Base-by-base conservation (phyloP, 2,329 filamentous ascomycete species). In the Dryadomyces quercus-mongolicae region DNA sequence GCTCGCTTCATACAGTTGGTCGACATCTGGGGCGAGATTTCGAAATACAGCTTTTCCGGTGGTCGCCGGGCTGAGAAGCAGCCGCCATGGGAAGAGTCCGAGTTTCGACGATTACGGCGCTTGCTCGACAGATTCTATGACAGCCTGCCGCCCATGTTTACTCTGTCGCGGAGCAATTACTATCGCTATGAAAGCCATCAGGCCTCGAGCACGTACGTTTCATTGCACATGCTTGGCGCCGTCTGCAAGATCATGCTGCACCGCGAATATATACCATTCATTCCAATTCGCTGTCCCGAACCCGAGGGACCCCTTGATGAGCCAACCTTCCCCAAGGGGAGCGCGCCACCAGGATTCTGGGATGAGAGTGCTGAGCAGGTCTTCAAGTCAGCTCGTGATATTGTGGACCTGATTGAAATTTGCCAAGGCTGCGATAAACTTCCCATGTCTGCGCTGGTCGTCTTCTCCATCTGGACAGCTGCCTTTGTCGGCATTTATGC, bases 231-330 rank as follows among this genome's bases (percentile, higher is more conserved):
- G 60, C 74, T 86, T 1, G 77, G 80, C 56, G 76, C 78, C 1
- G 70, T 87, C 2, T 86, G 81, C 63, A 74, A 77, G 54, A 82
- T 88, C 58, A 80, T 85, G 69, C 71, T 87, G 31, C 81, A 86
- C 61, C 74, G 84, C 57, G 82, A 86, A 63, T 86, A 83, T 57
- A 74, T 86, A 25, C 82, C 83, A 0, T 85, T 84, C 61, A 74
- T 84, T 16, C 80, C 83, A 2, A 70, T 84, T n/a, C 71, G 73
- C 9, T 79, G 73, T 59, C 57, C 62, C 2, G 66, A 63, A 20
- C 77, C 77, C 0, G 60, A 68, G 40, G 78, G 78, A 0, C 83
- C 84, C 0, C 65, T 85, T 12, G 83, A 86, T 60, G 71, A 72
- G 51, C 78, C 81, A 2, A 70, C 68, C 0, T 81, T 83, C 55